A percentile compares a stretch with the other conserved stretches of the same genome.
Evolutionary conservation across 148 eudicot genomes (phyloP).

Genomic region (Nyssa sinensis): DNA sequence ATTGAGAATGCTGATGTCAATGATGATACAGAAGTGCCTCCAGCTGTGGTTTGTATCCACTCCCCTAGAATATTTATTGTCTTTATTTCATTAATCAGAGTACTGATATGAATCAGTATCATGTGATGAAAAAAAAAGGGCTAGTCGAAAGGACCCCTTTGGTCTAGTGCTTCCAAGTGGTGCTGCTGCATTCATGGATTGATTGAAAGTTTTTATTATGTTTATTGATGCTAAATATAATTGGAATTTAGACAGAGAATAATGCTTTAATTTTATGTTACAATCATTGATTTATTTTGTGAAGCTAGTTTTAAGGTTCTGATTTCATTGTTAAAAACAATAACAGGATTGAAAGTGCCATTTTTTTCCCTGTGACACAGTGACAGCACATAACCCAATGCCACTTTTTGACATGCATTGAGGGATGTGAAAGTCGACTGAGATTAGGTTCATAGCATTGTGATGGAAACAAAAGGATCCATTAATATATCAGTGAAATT

Average conservation of each 20-base stretch:
- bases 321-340: neutral
- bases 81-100: neutral
- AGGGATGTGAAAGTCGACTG: neutral
- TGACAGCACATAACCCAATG: neutral
- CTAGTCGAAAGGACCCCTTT: neutral
- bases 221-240: neutral
- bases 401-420: neutral
- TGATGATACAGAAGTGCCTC: conserved; percentile 69
- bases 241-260: neutral
- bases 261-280: neutral
- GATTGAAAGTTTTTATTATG: neutral
- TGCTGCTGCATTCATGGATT: neutral
- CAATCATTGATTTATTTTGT: neutral
- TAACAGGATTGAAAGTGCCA: neutral
- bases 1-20: conserved; percentile 45
- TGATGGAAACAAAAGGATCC: neutral
- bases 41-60: conserved; percentile 52
- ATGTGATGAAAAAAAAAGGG: neutral
- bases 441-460: neutral
- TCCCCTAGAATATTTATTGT: conserved; percentile 8
- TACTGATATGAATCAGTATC: neutral
- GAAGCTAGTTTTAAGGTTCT: neutral
- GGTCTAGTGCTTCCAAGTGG: neutral
- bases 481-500: neutral
- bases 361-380: too few relatives aligned